Evolutionary conservation across 257 asterid genomes (phyloP).

Genomic region (Solanum infundibuliforme): DNA sequence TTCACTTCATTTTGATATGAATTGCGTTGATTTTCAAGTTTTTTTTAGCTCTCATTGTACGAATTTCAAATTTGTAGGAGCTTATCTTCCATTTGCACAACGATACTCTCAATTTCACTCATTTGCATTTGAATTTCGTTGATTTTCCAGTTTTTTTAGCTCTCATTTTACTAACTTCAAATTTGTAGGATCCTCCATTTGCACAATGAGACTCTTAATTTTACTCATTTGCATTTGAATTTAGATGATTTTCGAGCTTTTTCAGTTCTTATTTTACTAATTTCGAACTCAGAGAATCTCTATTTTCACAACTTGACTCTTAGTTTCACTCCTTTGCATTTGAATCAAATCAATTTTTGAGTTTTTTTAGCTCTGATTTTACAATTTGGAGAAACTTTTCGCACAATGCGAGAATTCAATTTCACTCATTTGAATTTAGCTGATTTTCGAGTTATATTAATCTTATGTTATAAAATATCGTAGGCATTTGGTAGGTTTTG

Average conservation of each 20-base stretch:
- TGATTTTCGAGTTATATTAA: neutral
- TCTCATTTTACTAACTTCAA: neutral
- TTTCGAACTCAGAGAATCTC: neutral
- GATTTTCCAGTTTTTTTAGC: neutral
- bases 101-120: neutral
- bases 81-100: neutral
- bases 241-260: neutral
- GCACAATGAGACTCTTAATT: neutral
- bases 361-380: neutral
- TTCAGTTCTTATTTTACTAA: neutral
- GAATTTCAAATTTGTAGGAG: neutral
- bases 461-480: neutral
- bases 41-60: neutral
- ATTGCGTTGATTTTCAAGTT: neutral
- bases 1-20: neutral
- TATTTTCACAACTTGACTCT: neutral
- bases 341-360: neutral
- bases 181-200: neutral
- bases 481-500: constrained; percentile 79
- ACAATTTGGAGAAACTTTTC: constrained; percentile 22
- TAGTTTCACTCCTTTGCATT: neutral
- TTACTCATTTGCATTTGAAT: neutral
- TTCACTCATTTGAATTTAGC: neutral
- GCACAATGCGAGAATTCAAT: constrained; percentile 26
- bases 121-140: neutral